A percentile compares a stretch with the other conserved stretches of the same genome.
These are phyloP conservation scores for Serpula lacrymans DNA, from an alignment of 768 basidiomycete genomes.

Conservation along the genomic window DNA sequence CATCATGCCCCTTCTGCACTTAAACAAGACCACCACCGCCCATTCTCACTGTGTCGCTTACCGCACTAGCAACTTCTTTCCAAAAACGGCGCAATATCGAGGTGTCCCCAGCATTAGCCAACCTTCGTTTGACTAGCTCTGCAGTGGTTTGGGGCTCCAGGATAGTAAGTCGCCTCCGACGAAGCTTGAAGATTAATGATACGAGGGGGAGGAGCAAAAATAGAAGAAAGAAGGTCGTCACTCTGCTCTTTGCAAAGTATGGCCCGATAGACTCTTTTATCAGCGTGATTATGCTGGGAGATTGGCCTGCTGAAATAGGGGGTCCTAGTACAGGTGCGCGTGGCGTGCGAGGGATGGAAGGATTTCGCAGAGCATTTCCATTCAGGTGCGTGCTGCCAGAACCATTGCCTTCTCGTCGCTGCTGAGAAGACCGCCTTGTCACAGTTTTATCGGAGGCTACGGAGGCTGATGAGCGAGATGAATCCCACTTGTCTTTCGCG, in stretches of 20 bases:
- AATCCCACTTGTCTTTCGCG: constrained; percentile 11
- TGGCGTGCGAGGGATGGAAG: constrained; percentile 1
- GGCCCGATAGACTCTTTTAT: constrained; percentile 46
- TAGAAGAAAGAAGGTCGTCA: constrained; percentile 43
- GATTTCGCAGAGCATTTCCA: too few relatives aligned
- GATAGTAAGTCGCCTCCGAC: constrained; percentile 33
- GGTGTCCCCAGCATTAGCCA: constrained; percentile 39
- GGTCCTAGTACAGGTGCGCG: constrained; percentile 10
- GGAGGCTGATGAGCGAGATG: constrained; percentile 19
- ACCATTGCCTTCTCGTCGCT: constrained; percentile 7
- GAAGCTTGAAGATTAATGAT: constrained; percentile 49
- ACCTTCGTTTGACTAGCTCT: constrained; percentile 54
- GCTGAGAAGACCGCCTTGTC: constrained; percentile 12
- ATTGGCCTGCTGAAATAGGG: constrained; percentile 9
- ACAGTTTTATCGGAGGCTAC: constrained; percentile 22
- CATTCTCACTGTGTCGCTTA: constrained; percentile 71
- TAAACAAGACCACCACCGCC: constrained; percentile 72
- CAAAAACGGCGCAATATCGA: constrained; percentile 42
- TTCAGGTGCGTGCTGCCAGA: too few relatives aligned
- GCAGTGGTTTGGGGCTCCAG: constrained; percentile 36
- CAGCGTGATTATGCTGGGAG: constrained; percentile 33
- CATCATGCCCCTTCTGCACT: too few relatives aligned
- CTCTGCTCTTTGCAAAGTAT: constrained; percentile 44
- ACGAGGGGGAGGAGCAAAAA: constrained; percentile 40
- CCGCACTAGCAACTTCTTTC: constrained; percentile 47